Base-by-base conservation (phyloP, 169 alveolate species). In the Babesia ovata region DNA sequence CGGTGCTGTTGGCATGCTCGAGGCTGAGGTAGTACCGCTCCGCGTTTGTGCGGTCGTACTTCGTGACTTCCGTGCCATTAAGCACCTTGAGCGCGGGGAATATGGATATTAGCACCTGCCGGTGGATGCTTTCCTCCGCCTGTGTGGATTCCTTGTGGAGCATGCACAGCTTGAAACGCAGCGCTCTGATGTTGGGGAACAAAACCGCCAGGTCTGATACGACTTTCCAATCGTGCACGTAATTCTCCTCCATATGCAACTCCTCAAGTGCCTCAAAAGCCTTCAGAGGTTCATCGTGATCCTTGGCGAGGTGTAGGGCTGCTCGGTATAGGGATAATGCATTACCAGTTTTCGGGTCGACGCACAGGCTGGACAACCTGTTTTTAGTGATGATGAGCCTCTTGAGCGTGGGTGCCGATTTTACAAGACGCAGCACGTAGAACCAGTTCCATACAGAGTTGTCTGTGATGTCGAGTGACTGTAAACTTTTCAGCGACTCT, bases 11-110 rank as follows among this genome's bases (percentile, higher is more conserved):
- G 29, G 24, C 12, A 46, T 45, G 19, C 67, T 75, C 76, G 7
- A 82, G 61, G 22, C 45, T 50, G 46, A 70, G 42, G 67, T 60
- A 70, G 62, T 82, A 82, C 53, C 89, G 58, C 60, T 82, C 89
- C 13, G 85, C 82, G 53, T 82, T 73, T 42, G 39, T 45, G 49
- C 89, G 71, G 24, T 82, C 89, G 67, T 29, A 29, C 17, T 56
- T 42, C 17, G 85, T 28, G 13, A 82, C 53, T 14, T 52, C 66
- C 9, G 85, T 24, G 66, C 89, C 89, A 59, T 82, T 73, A 13
- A 82, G 58, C 44, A 73, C 79, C 9, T 73, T 44, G 19, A 82
- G 66, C 28, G 16, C 36, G 21, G 85, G 85, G 75, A 82, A 82
- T 9, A 73, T 66, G 17, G 83, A 56, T 4, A 82, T 73, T 36